A percentile compares a stretch with the other conserved stretches of the same genome.
phyloP scores from a whole-genome alignment of 176 grass and related monocot genomes.

The Oryza officinalis region DNA sequence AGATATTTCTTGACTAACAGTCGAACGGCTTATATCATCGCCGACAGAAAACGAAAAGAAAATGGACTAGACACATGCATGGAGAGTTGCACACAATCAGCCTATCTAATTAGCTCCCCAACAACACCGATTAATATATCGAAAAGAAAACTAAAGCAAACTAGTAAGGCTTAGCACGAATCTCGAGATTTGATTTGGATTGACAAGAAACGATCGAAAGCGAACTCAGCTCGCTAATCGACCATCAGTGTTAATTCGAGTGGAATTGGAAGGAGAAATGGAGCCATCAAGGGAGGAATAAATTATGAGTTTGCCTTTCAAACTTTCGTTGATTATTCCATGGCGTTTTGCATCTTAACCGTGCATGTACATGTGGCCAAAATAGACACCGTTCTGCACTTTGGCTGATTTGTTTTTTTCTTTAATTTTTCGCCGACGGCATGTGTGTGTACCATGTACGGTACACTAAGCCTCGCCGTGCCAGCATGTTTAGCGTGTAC shows the following conservation, averaged over 20 bases:
- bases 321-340: conserved; percentile 8
- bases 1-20: background rate
- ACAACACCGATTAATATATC: background rate
- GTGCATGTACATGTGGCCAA: background rate
- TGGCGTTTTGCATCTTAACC: background rate
- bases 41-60: background rate
- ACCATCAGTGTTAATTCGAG: background rate
- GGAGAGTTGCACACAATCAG: background rate
- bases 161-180: background rate
- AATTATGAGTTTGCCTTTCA: background rate
- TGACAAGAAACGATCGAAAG: background rate
- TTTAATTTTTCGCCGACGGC: background rate
- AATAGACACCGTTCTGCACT: background rate
- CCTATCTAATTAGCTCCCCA: background rate
- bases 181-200: background rate
- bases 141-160: background rate
- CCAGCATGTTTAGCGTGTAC: background rate
- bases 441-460: conserved; percentile 8
- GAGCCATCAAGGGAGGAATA: background rate
- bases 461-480: background rate
- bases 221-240: background rate
- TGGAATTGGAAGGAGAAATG: conserved; percentile 9
- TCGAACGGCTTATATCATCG: conserved; percentile 10
- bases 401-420: background rate
- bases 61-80: background rate